Evolutionary conservation across 2,329 filamentous ascomycete genomes (phyloP).

Genomic region (Botrytis porri): DNA sequence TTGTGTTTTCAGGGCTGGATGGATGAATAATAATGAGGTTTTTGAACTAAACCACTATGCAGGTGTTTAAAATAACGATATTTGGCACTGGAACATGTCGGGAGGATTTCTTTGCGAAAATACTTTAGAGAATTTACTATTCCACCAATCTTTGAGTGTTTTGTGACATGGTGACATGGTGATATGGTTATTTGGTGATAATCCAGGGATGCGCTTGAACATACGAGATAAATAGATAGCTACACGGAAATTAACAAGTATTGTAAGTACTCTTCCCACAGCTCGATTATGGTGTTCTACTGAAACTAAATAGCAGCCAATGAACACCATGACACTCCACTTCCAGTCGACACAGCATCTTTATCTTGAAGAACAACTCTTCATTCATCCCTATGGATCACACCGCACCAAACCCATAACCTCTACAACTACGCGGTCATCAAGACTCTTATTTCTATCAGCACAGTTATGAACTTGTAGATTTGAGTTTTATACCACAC

Average conservation of each 20-base stretch:
- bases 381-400: neutral
- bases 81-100: neutral
- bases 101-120: neutral
- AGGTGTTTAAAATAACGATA: neutral
- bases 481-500: no score
- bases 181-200: neutral
- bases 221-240: neutral
- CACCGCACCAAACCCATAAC: rapidly evolving
- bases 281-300: rapidly evolving
- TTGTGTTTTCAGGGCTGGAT: neutral
- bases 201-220: no score
- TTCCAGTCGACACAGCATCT: neutral
- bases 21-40: neutral
- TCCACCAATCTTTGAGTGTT: neutral
- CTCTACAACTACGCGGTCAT: rapidly evolving
- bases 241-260: neutral
- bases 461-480: no score
- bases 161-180: neutral
- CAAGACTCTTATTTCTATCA: neutral
- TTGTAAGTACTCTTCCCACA: rapidly evolving
- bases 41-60: neutral
- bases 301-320: neutral
- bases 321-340: neutral
- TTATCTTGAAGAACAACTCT: neutral
- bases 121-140: neutral